phyloP scores from a whole-genome alignment of 495 filamentous ascomycete species.

The Tetracladium setigerum region DNA sequence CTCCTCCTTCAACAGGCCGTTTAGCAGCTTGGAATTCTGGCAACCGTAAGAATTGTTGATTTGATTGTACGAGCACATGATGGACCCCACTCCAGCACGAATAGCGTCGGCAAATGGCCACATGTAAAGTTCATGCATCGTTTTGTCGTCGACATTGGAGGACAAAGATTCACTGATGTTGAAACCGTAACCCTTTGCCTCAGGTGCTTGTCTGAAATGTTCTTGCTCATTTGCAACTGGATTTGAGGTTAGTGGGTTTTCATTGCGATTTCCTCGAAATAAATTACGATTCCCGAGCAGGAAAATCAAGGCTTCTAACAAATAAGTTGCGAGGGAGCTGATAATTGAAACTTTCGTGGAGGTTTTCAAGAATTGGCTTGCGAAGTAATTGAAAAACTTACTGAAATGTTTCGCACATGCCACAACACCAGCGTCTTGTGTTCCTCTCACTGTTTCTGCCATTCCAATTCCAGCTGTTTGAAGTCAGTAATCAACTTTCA shows the following conservation, averaged over 20 bases:
- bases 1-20: conserved; percentile 85
- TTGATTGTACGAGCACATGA: conserved; percentile 90
- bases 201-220: conserved; percentile 73
- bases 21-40: conserved; percentile 66
- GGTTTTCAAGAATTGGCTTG: too few relatives aligned
- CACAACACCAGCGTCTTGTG: conserved; percentile 75
- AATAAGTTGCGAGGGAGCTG: too few relatives aligned
- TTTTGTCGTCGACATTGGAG: conserved; percentile 88
- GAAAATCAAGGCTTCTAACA: too few relatives aligned
- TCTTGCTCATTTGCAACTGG: conserved; percentile 53
- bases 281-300: too few relatives aligned
- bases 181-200: conserved; percentile 36
- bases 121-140: conserved; percentile 90
- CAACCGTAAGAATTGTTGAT: conserved; percentile 66
- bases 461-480: conserved; percentile 36
- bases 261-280: too few relatives aligned
- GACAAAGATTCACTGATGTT: conserved; percentile 49
- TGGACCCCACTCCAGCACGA: conserved; percentile 66
- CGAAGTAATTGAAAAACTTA: too few relatives aligned
- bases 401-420: conserved; percentile 85
- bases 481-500: background rate
- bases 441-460: conserved; percentile 66
- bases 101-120: conserved; percentile 80
- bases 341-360: too few relatives aligned
- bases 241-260: too few relatives aligned